These are phyloP conservation scores for Mortierella sp. DNA, from an alignment of 371 early-diverging fungal species.

Conservation along the genomic window DNA sequence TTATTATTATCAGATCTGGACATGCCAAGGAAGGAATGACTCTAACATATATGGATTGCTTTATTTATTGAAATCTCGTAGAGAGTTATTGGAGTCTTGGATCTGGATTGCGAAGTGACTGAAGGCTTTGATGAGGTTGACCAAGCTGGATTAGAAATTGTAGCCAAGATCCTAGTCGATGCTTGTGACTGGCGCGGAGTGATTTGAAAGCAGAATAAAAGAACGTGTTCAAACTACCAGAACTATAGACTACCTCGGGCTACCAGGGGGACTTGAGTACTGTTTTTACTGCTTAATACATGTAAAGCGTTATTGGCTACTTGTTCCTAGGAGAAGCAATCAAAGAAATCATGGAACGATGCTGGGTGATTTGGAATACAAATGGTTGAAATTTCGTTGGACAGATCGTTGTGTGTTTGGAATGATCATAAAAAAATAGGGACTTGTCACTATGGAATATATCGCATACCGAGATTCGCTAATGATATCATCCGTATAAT, in stretches of 20 bases:
- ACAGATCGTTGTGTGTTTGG: too few relatives aligned
- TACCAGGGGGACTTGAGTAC: too few relatives aligned
- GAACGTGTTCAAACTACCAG: background rate
- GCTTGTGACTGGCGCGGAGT: conserved; percentile 71
- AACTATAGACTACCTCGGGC: background rate
- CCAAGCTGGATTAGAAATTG: conserved; percentile 74
- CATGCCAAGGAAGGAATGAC: background rate
- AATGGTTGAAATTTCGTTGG: too few relatives aligned
- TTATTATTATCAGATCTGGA: background rate
- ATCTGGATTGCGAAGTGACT: conserved; percentile 83
- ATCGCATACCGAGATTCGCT: too few relatives aligned
- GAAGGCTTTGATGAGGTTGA: conserved; percentile 87
- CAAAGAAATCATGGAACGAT: too few relatives aligned
- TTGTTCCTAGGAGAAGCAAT: too few relatives aligned
- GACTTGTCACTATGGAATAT: too few relatives aligned
- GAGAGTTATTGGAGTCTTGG: conserved; percentile 84
- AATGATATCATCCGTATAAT: too few relatives aligned
- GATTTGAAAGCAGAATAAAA: conserved; percentile 2
- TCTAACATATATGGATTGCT: background rate
- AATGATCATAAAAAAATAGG: too few relatives aligned
- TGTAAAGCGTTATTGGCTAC: too few relatives aligned
- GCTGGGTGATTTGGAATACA: too few relatives aligned
- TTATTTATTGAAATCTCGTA: conserved; percentile 21
- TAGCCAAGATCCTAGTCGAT: conserved; percentile 74
- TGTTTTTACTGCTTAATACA: too few relatives aligned